Percentiles rank a stretch among this genome's conserved stretches.
Evolutionary conservation across 1,139 yeast genomes (phyloP).

Genomic region (Suhomyces terraborum): DNA sequence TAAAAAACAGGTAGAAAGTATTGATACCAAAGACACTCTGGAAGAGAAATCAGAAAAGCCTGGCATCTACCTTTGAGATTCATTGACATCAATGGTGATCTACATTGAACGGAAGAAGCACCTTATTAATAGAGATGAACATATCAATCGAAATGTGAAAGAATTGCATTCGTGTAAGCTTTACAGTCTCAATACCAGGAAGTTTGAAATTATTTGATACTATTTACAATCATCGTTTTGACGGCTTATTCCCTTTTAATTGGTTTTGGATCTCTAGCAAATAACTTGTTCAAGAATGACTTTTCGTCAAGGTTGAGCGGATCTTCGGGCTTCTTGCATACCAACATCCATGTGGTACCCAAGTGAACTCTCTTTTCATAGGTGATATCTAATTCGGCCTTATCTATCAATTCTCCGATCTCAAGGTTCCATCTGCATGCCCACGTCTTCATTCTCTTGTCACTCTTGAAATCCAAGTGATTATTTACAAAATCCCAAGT

Average conservation of each 20-base stretch:
- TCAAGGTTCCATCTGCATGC: constrained; percentile 98
- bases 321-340: constrained; percentile 74
- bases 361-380: constrained; percentile 79
- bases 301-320: constrained; percentile 46
- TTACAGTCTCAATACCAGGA: too few relatives aligned
- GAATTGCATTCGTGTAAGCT: too few relatives aligned
- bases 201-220: not conserved
- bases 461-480: constrained; percentile 81
- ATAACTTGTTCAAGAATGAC: constrained; percentile 45
- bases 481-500: constrained; percentile 75
- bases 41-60: not conserved
- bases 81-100: too few relatives aligned
- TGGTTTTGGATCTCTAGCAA: constrained; percentile 38
- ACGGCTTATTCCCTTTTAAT: constrained; percentile 27
- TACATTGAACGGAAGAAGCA: too few relatives aligned
- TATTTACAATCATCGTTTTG: constrained; percentile 18
- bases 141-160: too few relatives aligned
- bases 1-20: not conserved
- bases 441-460: constrained; percentile 84
- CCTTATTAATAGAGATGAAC: too few relatives aligned
- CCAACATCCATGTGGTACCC: constrained; percentile 91
- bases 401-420: constrained; percentile 80
- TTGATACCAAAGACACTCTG: not conserved
- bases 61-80: not conserved
- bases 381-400: constrained; percentile 81